phyloP scores from a whole-genome alignment of 495 filamentous ascomycete genomes.

The Aspergillus asperescens region DNA sequence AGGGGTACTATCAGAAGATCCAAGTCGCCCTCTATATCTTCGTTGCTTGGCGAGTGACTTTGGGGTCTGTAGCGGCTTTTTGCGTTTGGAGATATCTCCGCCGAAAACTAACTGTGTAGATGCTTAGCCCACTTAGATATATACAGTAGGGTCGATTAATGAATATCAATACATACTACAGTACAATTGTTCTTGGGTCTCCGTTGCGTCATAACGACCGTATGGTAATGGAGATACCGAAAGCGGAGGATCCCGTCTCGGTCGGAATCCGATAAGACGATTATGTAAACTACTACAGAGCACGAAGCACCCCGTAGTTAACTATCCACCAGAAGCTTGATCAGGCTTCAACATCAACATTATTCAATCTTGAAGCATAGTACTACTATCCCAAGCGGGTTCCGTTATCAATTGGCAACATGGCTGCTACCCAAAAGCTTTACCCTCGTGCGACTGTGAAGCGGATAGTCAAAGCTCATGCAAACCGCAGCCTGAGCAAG shows the following conservation, averaged over 20 bases:
- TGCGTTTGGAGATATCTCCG: slow-evolving; percentile 31
- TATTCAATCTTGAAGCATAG: too few relatives aligned
- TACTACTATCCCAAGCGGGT: too few relatives aligned
- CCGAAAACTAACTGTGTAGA: slow-evolving; percentile 2
- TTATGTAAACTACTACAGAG: too few relatives aligned
- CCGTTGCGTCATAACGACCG: too few relatives aligned
- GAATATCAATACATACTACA: background rate
- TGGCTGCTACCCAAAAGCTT: slow-evolving; percentile 57
- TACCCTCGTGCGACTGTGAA: slow-evolving; percentile 83
- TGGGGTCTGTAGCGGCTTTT: slow-evolving; percentile 32
- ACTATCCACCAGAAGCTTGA: background rate
- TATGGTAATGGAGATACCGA: too few relatives aligned
- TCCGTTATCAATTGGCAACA: too few relatives aligned
- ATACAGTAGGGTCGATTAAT: background rate
- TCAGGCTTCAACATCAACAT: too few relatives aligned
- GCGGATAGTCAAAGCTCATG: slow-evolving; percentile 85
- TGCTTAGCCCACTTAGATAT: background rate
- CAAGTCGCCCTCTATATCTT: slow-evolving; percentile 54
- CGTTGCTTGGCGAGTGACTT: slow-evolving; percentile 33
- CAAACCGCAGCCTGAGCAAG: slow-evolving; percentile 71
- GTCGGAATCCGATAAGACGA: too few relatives aligned
- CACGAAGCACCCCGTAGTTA: too few relatives aligned
- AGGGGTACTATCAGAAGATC: slow-evolving; percentile 64
- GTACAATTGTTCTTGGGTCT: background rate
- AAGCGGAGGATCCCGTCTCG: too few relatives aligned